These are phyloP conservation scores for Vanrija pseudolonga DNA, from an alignment of 1,284 basidiomycete genomes.

Conservation along the genomic window DNA sequence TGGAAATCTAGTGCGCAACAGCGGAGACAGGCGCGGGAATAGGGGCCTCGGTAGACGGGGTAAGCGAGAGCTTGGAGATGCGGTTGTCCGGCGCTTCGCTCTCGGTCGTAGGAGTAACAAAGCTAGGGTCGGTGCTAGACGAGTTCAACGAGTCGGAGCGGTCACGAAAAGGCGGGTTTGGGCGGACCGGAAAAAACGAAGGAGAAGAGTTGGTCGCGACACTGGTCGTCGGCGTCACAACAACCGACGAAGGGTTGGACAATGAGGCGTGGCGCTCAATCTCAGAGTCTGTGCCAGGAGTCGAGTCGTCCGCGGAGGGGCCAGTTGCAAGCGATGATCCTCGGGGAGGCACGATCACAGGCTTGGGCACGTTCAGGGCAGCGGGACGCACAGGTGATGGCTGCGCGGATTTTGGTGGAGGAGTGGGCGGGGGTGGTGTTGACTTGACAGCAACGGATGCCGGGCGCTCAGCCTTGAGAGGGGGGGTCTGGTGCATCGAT, in stretches of 20 bases:
- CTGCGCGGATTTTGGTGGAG: too few species aligned
- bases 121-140: neutral
- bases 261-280: conserved; percentile 2
- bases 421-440: neutral
- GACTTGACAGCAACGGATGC: neutral
- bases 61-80: neutral
- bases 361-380: neutral
- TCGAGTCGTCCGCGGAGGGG: neutral
- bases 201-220: conserved; percentile 10
- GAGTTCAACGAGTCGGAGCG: conserved; percentile 10
- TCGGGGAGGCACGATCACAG: neutral
- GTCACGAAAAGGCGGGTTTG: conserved; percentile 7
- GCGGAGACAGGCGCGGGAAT: too few species aligned
- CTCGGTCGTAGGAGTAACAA: too few species aligned
- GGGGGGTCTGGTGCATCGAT: neutral
- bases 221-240: conserved; percentile 17
- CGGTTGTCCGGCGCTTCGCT: neutral
- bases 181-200: conserved; percentile 12
- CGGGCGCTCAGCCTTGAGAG: conserved; percentile 2
- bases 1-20: too few species aligned
- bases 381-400: too few species aligned
- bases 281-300: neutral
- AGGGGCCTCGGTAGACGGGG: too few species aligned
- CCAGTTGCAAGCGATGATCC: neutral
- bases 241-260: conserved; percentile 15